These are phyloP conservation scores for Fusarium hostae DNA, from an alignment of 2,329 filamentous ascomycete genomes.

Conservation along the genomic window DNA sequence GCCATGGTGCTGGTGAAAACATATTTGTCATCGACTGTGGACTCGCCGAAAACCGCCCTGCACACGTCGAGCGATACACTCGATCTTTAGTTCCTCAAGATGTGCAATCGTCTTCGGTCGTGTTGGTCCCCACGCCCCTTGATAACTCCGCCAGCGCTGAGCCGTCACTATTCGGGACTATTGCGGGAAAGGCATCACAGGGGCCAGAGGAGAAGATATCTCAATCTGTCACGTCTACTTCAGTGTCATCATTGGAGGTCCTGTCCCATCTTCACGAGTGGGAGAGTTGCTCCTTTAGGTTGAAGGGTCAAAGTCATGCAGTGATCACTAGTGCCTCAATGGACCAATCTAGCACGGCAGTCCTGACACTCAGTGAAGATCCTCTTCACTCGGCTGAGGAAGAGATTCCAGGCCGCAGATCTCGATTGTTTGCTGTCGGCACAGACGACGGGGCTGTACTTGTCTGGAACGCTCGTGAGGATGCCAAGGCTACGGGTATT, in stretches of 20 bases:
- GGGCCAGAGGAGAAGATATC: constrained; percentile 37
- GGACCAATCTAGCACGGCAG: constrained; percentile 79
- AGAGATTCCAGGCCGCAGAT: constrained; percentile 86
- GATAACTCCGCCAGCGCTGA: not conserved
- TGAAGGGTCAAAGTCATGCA: constrained; percentile 68
- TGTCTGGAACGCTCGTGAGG: constrained; percentile 85
- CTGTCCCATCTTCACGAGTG: constrained; percentile 47
- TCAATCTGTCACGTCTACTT: constrained; percentile 39
- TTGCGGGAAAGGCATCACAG: constrained; percentile 6
- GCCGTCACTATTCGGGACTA: constrained; percentile 48
- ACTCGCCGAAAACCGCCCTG: constrained; percentile 65
- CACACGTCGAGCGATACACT: constrained; percentile 58
- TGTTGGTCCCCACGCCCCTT: constrained; percentile 6
- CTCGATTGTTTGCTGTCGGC: constrained; percentile 82
- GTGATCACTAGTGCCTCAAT: constrained; percentile 77
- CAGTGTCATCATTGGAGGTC: constrained; percentile 30
- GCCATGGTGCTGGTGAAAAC: constrained; percentile 78
- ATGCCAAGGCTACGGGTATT: constrained; percentile 58
- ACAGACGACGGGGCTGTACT: constrained; percentile 81
- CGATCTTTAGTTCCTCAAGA: constrained; percentile 47
- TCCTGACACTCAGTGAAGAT: constrained; percentile 81
- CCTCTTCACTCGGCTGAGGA: constrained; percentile 63
- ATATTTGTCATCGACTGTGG: constrained; percentile 81
- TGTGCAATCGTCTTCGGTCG: constrained; percentile 14
- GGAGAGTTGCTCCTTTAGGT: constrained; percentile 47